These are phyloP conservation scores for Talaromyces sp. DNA, from an alignment of 2,329 filamentous ascomycete species.

Conservation along the genomic window DNA sequence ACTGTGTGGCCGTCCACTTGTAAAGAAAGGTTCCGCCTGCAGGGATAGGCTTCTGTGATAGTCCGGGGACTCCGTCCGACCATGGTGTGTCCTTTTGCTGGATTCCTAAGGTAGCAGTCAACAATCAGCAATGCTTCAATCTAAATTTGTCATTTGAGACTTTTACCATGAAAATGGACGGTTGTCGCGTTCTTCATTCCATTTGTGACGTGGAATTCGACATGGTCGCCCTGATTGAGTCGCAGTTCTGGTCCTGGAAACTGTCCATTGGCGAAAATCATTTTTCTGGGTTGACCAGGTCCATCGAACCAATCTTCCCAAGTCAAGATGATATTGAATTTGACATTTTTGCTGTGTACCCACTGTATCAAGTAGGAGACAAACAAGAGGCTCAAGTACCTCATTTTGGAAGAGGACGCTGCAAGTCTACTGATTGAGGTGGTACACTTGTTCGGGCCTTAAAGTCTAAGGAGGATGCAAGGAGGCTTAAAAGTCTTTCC, in stretches of 20 bases:
- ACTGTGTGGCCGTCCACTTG: slow-evolving; percentile 40
- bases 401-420: not conserved
- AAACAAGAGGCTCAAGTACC: not conserved
- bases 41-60: slow-evolving; percentile 57
- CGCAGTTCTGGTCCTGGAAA: slow-evolving; percentile 35
- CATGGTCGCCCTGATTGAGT: slow-evolving; percentile 31
- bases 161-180: slow-evolving; percentile 20
- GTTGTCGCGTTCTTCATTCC: slow-evolving; percentile 15
- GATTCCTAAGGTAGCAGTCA: not conserved
- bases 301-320: not conserved
- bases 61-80: slow-evolving; percentile 62
- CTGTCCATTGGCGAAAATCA: slow-evolving; percentile 34
- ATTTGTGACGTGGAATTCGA: slow-evolving; percentile 28
- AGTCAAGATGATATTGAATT: not conserved
- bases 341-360: not conserved
- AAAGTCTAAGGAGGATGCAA: not conserved
- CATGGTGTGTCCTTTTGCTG: slow-evolving; percentile 49
- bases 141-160: not conserved
- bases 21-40: slow-evolving; percentile 56
- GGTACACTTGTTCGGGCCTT: not conserved
- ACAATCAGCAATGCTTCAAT: not conserved
- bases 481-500: not conserved
- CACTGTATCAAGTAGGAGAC: not conserved
- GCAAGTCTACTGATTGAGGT: not conserved
- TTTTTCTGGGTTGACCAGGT: not conserved